Percentiles rank a stretch among this genome's conserved stretches.
Conservation (phyloP, 2,329 filamentous ascomycete genomes). For the Colletotrichum limetticola region DNA sequence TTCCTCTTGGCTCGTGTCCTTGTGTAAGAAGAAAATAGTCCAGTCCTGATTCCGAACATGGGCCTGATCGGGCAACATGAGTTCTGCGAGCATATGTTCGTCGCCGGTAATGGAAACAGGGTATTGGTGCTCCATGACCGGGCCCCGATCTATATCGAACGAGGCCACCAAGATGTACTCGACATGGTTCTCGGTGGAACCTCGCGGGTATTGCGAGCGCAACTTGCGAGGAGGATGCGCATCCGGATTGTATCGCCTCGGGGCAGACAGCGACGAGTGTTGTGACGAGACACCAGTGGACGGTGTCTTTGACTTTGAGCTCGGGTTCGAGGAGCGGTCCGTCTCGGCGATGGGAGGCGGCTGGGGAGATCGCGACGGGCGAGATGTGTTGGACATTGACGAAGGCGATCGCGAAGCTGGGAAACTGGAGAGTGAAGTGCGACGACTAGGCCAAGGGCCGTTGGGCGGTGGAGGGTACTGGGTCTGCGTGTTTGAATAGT, state of each 20-base stretch:
- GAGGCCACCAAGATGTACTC: conserved; percentile 98
- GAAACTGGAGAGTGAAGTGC: conserved; percentile 73
- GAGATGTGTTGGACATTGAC: conserved; percentile 65
- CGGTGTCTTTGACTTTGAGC: conserved; percentile 68
- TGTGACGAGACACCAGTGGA: conserved; percentile 68
- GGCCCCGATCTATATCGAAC: conserved; percentile 95
- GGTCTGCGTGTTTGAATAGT: conserved; percentile 48
- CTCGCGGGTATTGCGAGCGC: conserved; percentile 81
- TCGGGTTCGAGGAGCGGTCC: conserved; percentile 68
- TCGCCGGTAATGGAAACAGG: conserved; percentile 95
- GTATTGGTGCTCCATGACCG: conserved; percentile 98
- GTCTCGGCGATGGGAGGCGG: conserved; percentile 58
- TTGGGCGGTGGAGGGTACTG: conserved; percentile 43
- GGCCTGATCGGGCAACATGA: conserved; percentile 98
- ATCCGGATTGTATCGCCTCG: conserved; percentile 61
- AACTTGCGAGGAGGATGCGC: conserved; percentile 65
- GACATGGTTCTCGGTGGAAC: conserved; percentile 88
- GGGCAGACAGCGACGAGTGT: conserved; percentile 68
- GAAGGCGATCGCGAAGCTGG: conserved; percentile 68
- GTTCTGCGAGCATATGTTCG: conserved; percentile 96
- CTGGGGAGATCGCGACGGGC: conserved; percentile 66
- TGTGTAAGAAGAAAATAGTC: conserved; percentile 99
- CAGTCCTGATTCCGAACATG: conserved; percentile 96
- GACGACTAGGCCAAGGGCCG: conserved; percentile 46
- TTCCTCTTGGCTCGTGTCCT: conserved; percentile 86